Conservation (phyloP, 805 yeast genomes). For the Pichia cephalocereana region DNA sequence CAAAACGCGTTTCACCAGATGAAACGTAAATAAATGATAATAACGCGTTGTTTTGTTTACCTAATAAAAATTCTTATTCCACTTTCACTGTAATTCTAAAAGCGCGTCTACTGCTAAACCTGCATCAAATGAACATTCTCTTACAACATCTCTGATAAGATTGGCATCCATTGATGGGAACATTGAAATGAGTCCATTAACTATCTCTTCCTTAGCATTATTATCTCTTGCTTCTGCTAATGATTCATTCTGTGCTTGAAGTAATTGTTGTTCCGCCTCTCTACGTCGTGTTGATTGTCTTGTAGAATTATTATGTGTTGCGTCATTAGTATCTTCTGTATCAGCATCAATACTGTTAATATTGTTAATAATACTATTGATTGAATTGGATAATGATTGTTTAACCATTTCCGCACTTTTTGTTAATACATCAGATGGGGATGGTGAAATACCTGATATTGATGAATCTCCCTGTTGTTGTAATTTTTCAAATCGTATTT, state of each 20-base stretch:
- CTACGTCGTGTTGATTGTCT: conserved; percentile 12
- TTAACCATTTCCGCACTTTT: conserved; percentile 30
- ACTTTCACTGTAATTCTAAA: not conserved
- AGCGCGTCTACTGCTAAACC: not conserved
- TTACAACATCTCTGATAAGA: conserved; percentile 1
- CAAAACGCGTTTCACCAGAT: not conserved
- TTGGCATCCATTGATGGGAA: conserved; percentile 1
- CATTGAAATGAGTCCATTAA: not conserved
- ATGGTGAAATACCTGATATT: not conserved
- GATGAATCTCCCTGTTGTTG: conserved; percentile 5
- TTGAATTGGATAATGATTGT: conserved; percentile 25
- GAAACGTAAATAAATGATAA: not conserved
- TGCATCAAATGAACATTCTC: not conserved
- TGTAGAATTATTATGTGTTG: conserved; percentile 19
- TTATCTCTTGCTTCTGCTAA: not conserved
- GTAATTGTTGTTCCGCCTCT: too few relatives aligned
- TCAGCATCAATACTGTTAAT: conserved; percentile 4
- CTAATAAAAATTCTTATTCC: too few relatives aligned
- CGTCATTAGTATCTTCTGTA: conserved; percentile 8
- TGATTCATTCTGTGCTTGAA: conserved; percentile 20
- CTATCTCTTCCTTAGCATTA: not conserved
- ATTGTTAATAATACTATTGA: conserved; percentile 16
- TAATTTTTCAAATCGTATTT: conserved; percentile 24
- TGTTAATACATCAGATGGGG: conserved; percentile 28
- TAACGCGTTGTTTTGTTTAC: not conserved